Conservation (phyloP, 306 rosid genomes). For the Prunus mongolica region DNA sequence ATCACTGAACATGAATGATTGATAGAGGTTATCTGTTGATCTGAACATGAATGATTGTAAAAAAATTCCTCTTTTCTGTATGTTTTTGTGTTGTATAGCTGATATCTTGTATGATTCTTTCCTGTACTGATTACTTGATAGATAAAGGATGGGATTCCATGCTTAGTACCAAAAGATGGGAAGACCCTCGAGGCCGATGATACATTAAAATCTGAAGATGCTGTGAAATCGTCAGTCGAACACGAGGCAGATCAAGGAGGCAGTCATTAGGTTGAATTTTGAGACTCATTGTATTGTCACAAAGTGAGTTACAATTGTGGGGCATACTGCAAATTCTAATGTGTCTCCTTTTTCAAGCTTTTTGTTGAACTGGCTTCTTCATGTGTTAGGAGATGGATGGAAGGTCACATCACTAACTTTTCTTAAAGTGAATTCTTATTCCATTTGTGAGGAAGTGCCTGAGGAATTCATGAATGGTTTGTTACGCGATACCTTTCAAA, state of each 20-base stretch:
- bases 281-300: neutral
- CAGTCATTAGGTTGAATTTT: conserved; percentile 15
- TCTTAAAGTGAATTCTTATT: neutral
- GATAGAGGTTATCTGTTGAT: neutral
- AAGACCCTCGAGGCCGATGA: conserved; percentile 58
- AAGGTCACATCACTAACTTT: neutral
- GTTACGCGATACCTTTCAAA: neutral
- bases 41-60: neutral
- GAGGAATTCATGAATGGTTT: neutral
- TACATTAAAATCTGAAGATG: conserved; percentile 30
- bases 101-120: conserved; percentile 14
- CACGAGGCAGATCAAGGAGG: conserved; percentile 23
- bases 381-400: neutral
- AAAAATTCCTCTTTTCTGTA: neutral
- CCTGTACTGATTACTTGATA: conserved; percentile 19
- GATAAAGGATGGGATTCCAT: conserved; percentile 77
- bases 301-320: neutral
- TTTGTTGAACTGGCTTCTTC: neutral
- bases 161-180: conserved; percentile 80
- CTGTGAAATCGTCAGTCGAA: conserved; percentile 22
- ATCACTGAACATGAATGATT: neutral
- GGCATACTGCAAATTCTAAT: neutral
- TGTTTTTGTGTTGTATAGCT: neutral
- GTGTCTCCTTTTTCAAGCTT: neutral
- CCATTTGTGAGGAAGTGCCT: neutral